These are phyloP conservation scores for Botryobasidium botryosum DNA, from an alignment of 768 basidiomycete species.

Conservation along the genomic window DNA sequence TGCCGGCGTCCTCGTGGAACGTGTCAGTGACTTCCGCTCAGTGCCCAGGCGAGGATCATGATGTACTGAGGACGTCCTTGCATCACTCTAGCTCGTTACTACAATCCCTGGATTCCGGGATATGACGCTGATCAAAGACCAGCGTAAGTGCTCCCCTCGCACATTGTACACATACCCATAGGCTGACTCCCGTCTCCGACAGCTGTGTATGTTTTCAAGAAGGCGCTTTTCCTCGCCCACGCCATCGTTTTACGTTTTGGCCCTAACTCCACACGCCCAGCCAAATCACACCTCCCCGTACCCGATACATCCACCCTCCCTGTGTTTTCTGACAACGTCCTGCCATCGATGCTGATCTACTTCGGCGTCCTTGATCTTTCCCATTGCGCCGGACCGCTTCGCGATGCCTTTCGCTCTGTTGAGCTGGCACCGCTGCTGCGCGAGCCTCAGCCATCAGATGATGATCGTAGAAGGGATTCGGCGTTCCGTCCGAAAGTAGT, in stretches of 20 bases:
- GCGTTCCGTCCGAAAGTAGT: constrained; percentile 7
- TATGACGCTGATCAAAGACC: constrained; percentile 46
- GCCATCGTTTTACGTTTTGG: constrained; percentile 53
- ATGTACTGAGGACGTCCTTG: too few species aligned
- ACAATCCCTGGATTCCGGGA: constrained; percentile 74
- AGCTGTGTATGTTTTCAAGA: constrained; percentile 86
- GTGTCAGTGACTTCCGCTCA: constrained; percentile 36
- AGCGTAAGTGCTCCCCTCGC: constrained; percentile 35
- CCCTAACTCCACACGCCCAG: constrained; percentile 32
- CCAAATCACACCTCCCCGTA: constrained; percentile 35
- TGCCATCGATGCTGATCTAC: constrained; percentile 68
- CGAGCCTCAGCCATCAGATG: constrained; percentile 8
- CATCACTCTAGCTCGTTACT: constrained; percentile 57
- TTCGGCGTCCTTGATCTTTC: constrained; percentile 59
- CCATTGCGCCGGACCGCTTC: constrained; percentile 20
- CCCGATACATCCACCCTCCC: constrained; percentile 5
- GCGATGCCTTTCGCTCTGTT: constrained; percentile 4
- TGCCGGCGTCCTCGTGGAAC: constrained; percentile 45
- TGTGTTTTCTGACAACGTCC: constrained; percentile 64
- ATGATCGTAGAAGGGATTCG: neutral
- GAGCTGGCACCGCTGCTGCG: constrained; percentile 24
- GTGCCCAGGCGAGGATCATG: too few species aligned
- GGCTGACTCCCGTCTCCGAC: neutral
- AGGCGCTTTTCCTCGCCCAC: constrained; percentile 68
- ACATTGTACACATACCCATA: too few species aligned